Conservation (phyloP, 768 basidiomycete genomes). For the Mycena leptocephala region DNA sequence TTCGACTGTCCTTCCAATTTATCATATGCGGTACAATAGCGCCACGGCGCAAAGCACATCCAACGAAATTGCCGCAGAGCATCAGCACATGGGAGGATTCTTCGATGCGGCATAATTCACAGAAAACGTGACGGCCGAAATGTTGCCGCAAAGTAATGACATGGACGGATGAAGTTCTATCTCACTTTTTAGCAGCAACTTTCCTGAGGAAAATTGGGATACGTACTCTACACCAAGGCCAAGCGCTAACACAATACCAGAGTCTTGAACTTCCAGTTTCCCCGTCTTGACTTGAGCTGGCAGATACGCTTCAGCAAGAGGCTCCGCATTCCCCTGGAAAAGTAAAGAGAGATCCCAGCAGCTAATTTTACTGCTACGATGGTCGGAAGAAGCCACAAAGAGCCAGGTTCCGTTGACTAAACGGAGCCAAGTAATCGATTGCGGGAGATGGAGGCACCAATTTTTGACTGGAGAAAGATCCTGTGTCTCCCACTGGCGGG, state of each 20-base stretch:
- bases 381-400: constrained; percentile 32
- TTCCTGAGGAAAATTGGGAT: neutral
- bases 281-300: constrained; percentile 23
- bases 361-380: constrained; percentile 13
- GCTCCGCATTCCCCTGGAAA: constrained; percentile 3
- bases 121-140: neutral
- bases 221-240: constrained; percentile 16
- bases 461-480: neutral
- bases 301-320: constrained; percentile 27
- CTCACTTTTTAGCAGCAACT: neutral
- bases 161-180: constrained; percentile 4
- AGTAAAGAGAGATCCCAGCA: constrained; percentile 29
- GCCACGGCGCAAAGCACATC: constrained; percentile 9
- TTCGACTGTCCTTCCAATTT: neutral
- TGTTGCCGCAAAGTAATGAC: constrained; percentile 5
- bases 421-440: constrained; percentile 35
- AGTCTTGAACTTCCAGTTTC: constrained; percentile 14
- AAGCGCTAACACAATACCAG: constrained; percentile 23
- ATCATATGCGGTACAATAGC: constrained; percentile 9
- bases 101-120: constrained; percentile 7
- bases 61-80: constrained; percentile 13
- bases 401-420: constrained; percentile 25
- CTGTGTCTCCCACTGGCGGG: neutral
- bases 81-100: constrained; percentile 25
- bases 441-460: constrained; percentile 7